Conservation (phyloP, 352 stramenopile genomes). For the Globisporangium yorkense region DNA sequence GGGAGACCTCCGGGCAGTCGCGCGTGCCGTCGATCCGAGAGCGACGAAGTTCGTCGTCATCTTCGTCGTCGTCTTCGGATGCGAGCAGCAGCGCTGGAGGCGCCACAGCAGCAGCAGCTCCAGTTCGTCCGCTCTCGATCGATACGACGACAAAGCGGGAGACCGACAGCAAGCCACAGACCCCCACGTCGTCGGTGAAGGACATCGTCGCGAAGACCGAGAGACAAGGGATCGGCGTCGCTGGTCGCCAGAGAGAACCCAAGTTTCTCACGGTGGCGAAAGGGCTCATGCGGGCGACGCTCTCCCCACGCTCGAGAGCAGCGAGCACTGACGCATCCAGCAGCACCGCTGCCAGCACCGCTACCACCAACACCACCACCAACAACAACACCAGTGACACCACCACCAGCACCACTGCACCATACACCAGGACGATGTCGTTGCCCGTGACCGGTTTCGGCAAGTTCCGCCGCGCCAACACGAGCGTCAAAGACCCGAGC, state of each 20-base stretch:
- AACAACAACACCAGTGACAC: neutral
- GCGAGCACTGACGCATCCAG: neutral
- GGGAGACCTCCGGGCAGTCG: neutral
- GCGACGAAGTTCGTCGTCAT: slow-evolving; percentile 1
- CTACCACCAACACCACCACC: neutral
- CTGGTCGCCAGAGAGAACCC: slow-evolving; percentile 1
- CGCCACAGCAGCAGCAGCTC: neutral
- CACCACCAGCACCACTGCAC: neutral
- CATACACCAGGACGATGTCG: neutral
- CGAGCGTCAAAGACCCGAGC: slow-evolving; percentile 6
- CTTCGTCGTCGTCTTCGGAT: slow-evolving; percentile 5
- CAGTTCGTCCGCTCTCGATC: slow-evolving; percentile 2
- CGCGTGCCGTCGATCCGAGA: slow-evolving; percentile 6
- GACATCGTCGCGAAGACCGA: slow-evolving; percentile 4
- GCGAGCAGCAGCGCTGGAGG: neutral
- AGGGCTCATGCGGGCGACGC: slow-evolving; percentile 2
- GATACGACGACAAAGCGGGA: slow-evolving; percentile 1
- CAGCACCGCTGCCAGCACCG: neutral
- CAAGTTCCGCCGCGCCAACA: slow-evolving; percentile 38
- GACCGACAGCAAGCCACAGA: neutral
- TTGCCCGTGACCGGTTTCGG: slow-evolving; percentile 31
- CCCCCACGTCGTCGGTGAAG: neutral
- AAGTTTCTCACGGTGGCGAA: slow-evolving; percentile 10
- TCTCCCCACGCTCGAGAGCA: slow-evolving; percentile 6
- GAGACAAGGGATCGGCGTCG: neutral